phyloP scores from a whole-genome alignment of 495 filamentous ascomycete species.

The Melanomma pulvis-pyrius region DNA sequence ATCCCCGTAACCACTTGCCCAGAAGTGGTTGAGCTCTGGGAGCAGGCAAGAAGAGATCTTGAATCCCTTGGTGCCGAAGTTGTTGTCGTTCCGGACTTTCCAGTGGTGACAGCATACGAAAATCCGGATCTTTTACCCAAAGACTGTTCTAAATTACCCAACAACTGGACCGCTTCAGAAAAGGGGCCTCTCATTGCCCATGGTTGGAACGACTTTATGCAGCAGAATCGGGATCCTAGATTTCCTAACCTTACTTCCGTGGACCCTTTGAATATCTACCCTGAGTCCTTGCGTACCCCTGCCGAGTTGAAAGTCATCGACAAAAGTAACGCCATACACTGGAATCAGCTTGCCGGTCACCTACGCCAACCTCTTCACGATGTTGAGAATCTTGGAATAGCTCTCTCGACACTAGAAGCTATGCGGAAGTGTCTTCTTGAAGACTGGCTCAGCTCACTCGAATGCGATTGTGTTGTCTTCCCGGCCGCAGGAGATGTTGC shows the following conservation, averaged over 20 bases:
- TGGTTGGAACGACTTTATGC: conserved; percentile 46
- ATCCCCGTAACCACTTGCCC: conserved; percentile 25
- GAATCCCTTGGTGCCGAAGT: conserved; percentile 42
- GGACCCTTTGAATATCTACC: conserved; percentile 42
- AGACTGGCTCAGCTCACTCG: conserved; percentile 39
- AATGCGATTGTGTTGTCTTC: conserved; percentile 40
- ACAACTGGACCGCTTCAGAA: conserved; percentile 44
- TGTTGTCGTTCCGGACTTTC: conserved; percentile 44
- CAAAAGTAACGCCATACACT: conserved; percentile 34
- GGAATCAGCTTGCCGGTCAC: conserved; percentile 27
- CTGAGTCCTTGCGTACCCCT: conserved; percentile 36
- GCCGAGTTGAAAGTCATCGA: conserved; percentile 37
- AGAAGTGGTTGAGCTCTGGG: conserved; percentile 41
- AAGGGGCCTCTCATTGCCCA: conserved; percentile 41
- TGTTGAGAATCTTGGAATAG: conserved; percentile 35
- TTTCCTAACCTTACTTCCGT: conserved; percentile 28
- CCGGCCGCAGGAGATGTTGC: conserved; percentile 44
- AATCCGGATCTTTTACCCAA: conserved; percentile 21
- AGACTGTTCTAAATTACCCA: conserved; percentile 23
- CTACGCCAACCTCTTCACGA: conserved; percentile 24
- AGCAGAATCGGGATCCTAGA: conserved; percentile 32
- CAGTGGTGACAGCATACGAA: conserved; percentile 44
- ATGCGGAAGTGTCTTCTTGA: conserved; percentile 43
- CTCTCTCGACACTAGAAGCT: conserved; percentile 40
- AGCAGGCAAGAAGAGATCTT: conserved; percentile 34